Evolutionary conservation across 306 rosid genomes (phyloP), one percentile per base, ranked within the genome.

Genomic region (Cotoneaster glaucophyllus): DNA sequence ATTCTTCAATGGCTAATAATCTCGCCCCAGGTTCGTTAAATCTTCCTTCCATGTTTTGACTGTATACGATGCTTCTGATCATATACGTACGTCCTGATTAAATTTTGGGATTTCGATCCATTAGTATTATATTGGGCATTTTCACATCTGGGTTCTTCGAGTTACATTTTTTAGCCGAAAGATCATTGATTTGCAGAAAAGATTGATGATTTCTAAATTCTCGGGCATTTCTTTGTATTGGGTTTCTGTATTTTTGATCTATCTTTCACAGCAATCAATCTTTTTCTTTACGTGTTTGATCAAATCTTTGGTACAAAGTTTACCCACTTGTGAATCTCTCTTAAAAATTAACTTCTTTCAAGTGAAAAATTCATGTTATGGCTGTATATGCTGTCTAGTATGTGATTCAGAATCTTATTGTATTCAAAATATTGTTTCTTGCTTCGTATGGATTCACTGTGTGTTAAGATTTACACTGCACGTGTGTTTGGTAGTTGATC

Each of bases 1-100:
- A 37, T 50, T 53, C 57, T 22, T 61, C 50, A 69, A 25, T 25
- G 26, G 26, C 90, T 21, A 68, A 22, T 63, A 62, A 77, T 77
- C 62, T 82, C 77, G 59, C 82, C 14, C 80, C 88, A 81, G 64
- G 87, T 75, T 91, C 98, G 24, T 91, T 93, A 2, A 82, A 81
- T 18, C 12, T 32, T 86, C 91, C 77, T 31, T 50, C 19, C 44
- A 75, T 52, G 57, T 70, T 54, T 26, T 13, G 86, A 26, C 88
- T 4, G 37, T 80, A 14, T 93, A 91, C 45, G 98, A 93, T 81
- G 98, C 91, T 80, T 93, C 90, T 45, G 98, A 5, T 70, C 56
- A 76, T 69, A 14, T 61, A 45, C 12, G 34, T 37, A 17, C 28
- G 26, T 70, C 39, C 45, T 26, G 13, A 22, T 58, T 24, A 28